These are phyloP conservation scores for Silene noctiflora DNA, from an alignment of 179 eudicot species.

Conservation along the genomic window DNA sequence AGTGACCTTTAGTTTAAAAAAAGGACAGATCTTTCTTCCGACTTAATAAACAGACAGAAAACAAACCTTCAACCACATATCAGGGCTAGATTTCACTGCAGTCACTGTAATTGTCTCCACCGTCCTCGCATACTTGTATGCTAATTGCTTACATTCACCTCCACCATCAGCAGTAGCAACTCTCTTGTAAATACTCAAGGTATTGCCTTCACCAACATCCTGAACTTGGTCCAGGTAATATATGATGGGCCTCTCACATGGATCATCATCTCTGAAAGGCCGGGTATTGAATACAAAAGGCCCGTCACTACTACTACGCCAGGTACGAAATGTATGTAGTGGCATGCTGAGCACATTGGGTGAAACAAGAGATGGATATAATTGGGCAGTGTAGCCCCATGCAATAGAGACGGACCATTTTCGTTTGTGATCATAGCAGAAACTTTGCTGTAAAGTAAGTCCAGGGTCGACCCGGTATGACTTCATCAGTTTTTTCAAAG, in stretches of 20 bases:
- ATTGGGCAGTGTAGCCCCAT: conserved; percentile 89
- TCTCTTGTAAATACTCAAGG: conserved; percentile 47
- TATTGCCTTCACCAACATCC: conserved; percentile 37
- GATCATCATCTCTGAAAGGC: conserved; percentile 38
- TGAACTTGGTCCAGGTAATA: conserved; percentile 53
- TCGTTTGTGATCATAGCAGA: conserved; percentile 55
- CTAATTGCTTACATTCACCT: conserved; percentile 39
- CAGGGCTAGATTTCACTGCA: conserved; percentile 53
- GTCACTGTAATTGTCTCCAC: conserved; percentile 46
- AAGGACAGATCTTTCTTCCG: background rate
- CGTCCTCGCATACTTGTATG: conserved; percentile 31
- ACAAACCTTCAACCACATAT: conserved; percentile 53
- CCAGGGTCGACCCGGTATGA: conserved; percentile 60
- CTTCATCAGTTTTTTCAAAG: conserved; percentile 43
- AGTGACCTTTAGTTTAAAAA: background rate
- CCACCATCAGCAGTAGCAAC: conserved; percentile 24
- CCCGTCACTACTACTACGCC: conserved; percentile 63
- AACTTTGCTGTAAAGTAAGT: conserved; percentile 61
- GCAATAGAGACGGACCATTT: conserved; percentile 84
- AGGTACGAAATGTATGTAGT: conserved; percentile 64
- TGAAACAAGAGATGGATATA: conserved; percentile 51
- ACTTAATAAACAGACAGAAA: background rate
- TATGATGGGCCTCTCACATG: conserved; percentile 54
- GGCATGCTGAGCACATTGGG: conserved; percentile 57
- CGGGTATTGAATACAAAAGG: conserved; percentile 88